A percentile compares a stretch with the other conserved stretches of the same genome.
These are phyloP conservation scores for Hanseniaspora meyeri DNA, from an alignment of 805 yeast genomes.

Conservation along the genomic window DNA sequence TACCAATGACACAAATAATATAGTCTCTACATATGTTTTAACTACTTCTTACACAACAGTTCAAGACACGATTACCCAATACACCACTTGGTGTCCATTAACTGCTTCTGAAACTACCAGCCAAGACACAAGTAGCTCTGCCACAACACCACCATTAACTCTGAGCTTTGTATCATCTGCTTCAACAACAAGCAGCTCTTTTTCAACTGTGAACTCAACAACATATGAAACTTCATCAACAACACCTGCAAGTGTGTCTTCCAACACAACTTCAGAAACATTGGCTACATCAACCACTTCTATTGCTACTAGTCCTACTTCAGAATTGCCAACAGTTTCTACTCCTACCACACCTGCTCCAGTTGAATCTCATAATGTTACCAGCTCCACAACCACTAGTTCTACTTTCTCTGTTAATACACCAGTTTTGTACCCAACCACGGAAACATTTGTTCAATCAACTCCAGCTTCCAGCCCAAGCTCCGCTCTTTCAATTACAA, in stretches of 20 bases:
- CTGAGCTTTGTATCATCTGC: not conserved
- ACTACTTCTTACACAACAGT: slow-evolving; percentile 26
- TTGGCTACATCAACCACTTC: slow-evolving; percentile 12
- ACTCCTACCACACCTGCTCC: not conserved
- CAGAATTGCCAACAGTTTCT: not conserved
- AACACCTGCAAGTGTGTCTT: not conserved
- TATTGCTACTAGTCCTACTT: slow-evolving; percentile 4
- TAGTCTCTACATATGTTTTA: slow-evolving; percentile 20
- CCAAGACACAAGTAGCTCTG: not conserved
- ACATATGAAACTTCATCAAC: not conserved
- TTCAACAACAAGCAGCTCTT: not conserved
- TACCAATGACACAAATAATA: slow-evolving; percentile 17
- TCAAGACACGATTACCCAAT: slow-evolving; percentile 27
- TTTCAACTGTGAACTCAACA: not conserved
- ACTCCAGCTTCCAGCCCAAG: not conserved
- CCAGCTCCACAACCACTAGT: slow-evolving; percentile 18
- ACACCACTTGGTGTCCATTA: slow-evolving; percentile 34
- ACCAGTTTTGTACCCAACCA: not conserved
- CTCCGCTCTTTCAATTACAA: not conserved
- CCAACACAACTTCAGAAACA: not conserved
- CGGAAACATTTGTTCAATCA: not conserved
- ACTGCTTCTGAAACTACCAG: slow-evolving; percentile 14
- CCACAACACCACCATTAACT: not conserved
- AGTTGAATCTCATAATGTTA: slow-evolving; percentile 12
- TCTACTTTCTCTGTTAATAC: slow-evolving; percentile 14